These are phyloP conservation scores for Lipomyces spencermartinsiae DNA, from an alignment of 805 yeast species.

Conservation along the genomic window DNA sequence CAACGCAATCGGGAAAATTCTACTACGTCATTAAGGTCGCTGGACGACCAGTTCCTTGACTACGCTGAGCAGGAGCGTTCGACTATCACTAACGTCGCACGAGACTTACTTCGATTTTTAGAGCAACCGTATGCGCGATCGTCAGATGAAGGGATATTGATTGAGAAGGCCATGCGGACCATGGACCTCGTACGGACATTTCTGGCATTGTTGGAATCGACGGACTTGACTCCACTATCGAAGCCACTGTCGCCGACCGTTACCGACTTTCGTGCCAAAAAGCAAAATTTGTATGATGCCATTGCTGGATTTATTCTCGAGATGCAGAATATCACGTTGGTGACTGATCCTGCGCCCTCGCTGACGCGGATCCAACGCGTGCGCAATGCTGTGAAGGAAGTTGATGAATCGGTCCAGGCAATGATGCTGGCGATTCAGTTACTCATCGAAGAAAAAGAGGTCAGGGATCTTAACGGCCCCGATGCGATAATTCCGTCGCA, in stretches of 20 bases:
- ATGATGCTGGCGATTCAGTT: slow-evolving; percentile 27
- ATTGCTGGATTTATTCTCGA: slow-evolving; percentile 67
- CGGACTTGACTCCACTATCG: slow-evolving; percentile 40
- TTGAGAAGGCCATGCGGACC: slow-evolving; percentile 21
- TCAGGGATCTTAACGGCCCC: slow-evolving; percentile 18
- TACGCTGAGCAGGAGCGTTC: slow-evolving; percentile 19
- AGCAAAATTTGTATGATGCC: slow-evolving; percentile 66
- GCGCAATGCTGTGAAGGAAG: slow-evolving; percentile 15
- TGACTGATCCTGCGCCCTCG: background rate
- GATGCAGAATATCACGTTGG: slow-evolving; percentile 68
- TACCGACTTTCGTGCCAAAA: slow-evolving; percentile 69
- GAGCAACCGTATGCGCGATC: slow-evolving; percentile 22
- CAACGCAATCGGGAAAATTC: slow-evolving; percentile 17
- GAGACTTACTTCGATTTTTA: slow-evolving; percentile 25
- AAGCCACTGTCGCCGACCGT: slow-evolving; percentile 33
- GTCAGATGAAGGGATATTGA: slow-evolving; percentile 23
- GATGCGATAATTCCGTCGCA: background rate
- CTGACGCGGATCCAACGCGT: slow-evolving; percentile 16
- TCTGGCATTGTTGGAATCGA: slow-evolving; percentile 49
- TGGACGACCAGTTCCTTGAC: slow-evolving; percentile 24
- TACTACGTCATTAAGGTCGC: slow-evolving; percentile 11
- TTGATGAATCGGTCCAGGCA: slow-evolving; percentile 27
- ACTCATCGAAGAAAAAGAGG: slow-evolving; percentile 32
- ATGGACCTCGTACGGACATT: slow-evolving; percentile 33
- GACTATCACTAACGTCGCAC: slow-evolving; percentile 16